Evolutionary conservation across 2,329 filamentous ascomycete genomes (phyloP), one percentile per base, ranked within the genome.

Genomic region (Xylaria sp.): DNA sequence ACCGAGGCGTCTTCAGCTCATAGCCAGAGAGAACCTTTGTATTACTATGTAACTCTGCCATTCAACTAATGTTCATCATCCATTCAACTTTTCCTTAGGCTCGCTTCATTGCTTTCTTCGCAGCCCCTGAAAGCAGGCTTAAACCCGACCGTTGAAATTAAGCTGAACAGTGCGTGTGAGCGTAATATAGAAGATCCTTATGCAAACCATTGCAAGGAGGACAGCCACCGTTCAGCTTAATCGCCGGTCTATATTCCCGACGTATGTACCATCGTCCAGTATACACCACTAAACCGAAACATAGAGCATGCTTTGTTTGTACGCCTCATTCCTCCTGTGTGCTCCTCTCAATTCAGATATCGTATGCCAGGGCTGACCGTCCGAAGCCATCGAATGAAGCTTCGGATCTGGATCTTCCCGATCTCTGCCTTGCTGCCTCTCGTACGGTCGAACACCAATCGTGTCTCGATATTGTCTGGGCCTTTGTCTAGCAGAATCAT

Each of bases 321-420:
- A 18, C 23, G 10, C 52, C 18, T 19, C n/a, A 19, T 35, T 35
- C 7, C 30, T 9, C 13, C 37, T 30, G 10, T 23, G 0, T 39
- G 18, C 11, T 44, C 3, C 16, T 49, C 51, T 59, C 55, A 59
- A 9, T n/a, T 39, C 18, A 66, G n/a, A 51, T 58, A 60, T 30
- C 44, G 42, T 42, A 69, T 59, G 1, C 54, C 53, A 0, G 59
- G 59, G 23, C 65, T 67, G 9, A 67, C 56, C 2, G 8, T 18
- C 19, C 64, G 62, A 16, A 71, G 54, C 69, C 68, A 71, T 39
- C 59, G 59, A 16, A 66, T 61, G 10, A 71, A 69, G 1, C 54
- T 49, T 8, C 63, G 63, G 11, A 53, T 57, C 47, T 70, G 69
- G 11, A 67, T 56, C 53, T 64, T 69, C 3, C 69, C 66, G 42